Evolutionary conservation across 2,329 filamentous ascomycete genomes (phyloP), one percentile per base, ranked within the genome.

Genomic region (Pseudopyricularia javanii): DNA sequence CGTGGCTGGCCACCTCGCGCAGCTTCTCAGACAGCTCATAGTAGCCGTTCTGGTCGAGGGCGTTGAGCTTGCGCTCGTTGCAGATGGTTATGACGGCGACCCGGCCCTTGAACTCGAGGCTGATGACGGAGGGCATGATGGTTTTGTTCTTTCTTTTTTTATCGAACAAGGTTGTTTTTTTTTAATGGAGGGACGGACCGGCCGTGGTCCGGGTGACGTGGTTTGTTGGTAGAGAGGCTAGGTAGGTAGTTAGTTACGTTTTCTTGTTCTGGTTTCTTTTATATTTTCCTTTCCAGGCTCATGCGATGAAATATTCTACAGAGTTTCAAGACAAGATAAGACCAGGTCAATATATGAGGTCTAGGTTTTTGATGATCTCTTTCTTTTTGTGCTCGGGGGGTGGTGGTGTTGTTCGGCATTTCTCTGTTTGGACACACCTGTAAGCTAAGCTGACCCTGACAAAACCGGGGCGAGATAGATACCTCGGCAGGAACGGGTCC

Each of bases 81-180:
- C 91, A 85, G 64, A 98, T 83, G 17, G 88, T 95, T 67, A 98
- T 83, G 64, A 91, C 80, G 62, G 91, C 88, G 58, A 90, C 71
- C 55, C 82, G 83, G 66, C 80, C 85, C 60, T 75, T 73, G 66
- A 83, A 86, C 56, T 81, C 75, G 60, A 87, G 63, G 48, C 74
- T 65, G 59, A 72, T 75, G 55, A 85, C 73, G 50, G 68, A 65
- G 56, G 47, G n/a, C 47, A 49, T 8, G 28, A 6, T 3, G 28
- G 9, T 34, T 30, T 49, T 28, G 15, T 26, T 4, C 7, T 12
- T 26, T 32, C 3, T n/a, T n/a, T 35, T n/a, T 33, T 33, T n/a
- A 5, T 35, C 14, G 14, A 5, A 6, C 14, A 11, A 1, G 5
- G 17, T 43, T 20, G 22, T 20, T 20, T n/a, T 37, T 14, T 37